Evolutionary conservation across 495 filamentous ascomycete species (phyloP).

Genomic region (Podospora sp.): DNA sequence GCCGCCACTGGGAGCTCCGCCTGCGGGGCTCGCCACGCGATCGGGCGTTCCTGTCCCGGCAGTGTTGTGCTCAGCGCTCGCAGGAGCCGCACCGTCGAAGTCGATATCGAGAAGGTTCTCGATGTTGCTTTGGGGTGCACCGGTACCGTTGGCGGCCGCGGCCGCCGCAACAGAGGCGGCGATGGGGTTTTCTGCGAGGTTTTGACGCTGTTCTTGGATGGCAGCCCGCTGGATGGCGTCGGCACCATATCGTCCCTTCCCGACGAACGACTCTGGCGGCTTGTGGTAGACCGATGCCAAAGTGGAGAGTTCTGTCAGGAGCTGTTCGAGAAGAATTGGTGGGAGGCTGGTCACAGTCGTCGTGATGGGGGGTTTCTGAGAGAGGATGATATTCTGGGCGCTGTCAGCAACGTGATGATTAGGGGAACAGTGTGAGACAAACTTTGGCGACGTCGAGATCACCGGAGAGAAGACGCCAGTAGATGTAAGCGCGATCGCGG

Average conservation of each 20-base stretch:
- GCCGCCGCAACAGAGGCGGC: constrained; percentile 79
- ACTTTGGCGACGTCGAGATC: constrained; percentile 86
- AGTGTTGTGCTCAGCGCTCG: constrained; percentile 74
- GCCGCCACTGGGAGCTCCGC: constrained; percentile 52
- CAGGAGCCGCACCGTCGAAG: constrained; percentile 93
- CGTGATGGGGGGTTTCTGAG: constrained; percentile 90
- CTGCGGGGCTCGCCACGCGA: constrained; percentile 69
- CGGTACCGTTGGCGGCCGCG: constrained; percentile 59
- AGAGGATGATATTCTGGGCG: constrained; percentile 79
- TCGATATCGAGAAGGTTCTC: constrained; percentile 98
- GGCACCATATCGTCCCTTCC: constrained; percentile 89
- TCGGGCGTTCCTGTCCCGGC: constrained; percentile 73
- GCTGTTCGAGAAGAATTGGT: constrained; percentile 76
- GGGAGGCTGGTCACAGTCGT: constrained; percentile 91
- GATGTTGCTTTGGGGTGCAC: constrained; percentile 70
- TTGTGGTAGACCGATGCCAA: constrained; percentile 99
- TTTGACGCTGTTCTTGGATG: constrained; percentile 92
- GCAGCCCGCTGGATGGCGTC: constrained; percentile 94
- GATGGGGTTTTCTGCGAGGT: constrained; percentile 90
- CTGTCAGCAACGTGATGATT: constrained; percentile 24
- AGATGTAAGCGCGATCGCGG: constrained; percentile 94
- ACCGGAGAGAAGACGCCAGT: constrained; percentile 95
- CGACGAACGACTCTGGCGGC: constrained; percentile 93
- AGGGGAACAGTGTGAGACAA: constrained; percentile 20
- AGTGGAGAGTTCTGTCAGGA: constrained; percentile 89